These are phyloP conservation scores for Dissophora globulifera DNA, from an alignment of 192 early-diverging fungal species.

Conservation along the genomic window DNA sequence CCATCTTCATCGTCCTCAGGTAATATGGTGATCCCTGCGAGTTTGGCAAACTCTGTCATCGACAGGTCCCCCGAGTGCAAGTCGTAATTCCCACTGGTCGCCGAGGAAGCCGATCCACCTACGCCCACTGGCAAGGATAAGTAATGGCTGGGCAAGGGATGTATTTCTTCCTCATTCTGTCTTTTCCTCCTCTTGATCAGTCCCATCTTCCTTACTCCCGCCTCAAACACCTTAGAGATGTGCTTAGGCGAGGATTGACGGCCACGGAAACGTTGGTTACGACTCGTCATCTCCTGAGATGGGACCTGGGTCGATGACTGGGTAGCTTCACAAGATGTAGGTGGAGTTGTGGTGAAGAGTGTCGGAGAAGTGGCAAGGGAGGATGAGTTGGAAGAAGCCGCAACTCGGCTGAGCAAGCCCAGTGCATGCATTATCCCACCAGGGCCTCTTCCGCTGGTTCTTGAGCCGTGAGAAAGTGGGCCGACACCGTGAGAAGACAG, in stretches of 20 bases:
- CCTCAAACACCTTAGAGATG: conserved; percentile 4
- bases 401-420: too few species aligned
- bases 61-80: conserved; percentile 45
- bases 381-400: neutral
- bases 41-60: conserved; percentile 39
- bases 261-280: too few species aligned
- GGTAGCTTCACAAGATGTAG: too few species aligned
- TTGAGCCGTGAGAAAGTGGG: too few species aligned
- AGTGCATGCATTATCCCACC: too few species aligned
- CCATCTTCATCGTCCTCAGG: conserved; percentile 22
- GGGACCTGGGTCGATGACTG: too few species aligned
- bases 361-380: neutral
- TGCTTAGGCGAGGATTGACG: conserved; percentile 12
- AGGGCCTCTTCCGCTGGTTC: too few species aligned
- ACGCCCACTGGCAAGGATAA: conserved; percentile 34
- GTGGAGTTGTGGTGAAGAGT: too few species aligned
- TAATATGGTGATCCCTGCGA: conserved; percentile 46
- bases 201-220: conserved; percentile 9
- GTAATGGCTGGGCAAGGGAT: conserved; percentile 16
- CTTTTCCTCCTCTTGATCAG: conserved; percentile 22
- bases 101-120: neutral
- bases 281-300: too few species aligned
- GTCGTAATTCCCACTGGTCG: conserved; percentile 18
- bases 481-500: too few species aligned
- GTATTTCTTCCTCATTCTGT: too few species aligned